Percentiles rank a stretch among this genome's conserved stretches.
phyloP scores from a whole-genome alignment of 495 filamentous ascomycete genomes.

The Lasiosphaeria miniovina region DNA sequence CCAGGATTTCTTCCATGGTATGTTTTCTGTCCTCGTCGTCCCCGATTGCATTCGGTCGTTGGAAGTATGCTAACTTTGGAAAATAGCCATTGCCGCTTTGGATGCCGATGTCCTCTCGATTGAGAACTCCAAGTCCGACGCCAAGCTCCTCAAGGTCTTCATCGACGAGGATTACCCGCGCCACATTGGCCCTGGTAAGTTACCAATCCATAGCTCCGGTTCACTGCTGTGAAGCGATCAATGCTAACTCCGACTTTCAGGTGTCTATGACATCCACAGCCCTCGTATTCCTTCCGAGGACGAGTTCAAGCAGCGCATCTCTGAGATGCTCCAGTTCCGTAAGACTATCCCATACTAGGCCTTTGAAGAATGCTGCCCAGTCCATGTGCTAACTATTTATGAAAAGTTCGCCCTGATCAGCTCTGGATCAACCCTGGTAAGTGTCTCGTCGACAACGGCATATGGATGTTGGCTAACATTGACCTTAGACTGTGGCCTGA shows the following conservation, averaged over 20 bases:
- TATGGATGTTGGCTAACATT: no score
- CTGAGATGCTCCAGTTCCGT: conserved; percentile 90
- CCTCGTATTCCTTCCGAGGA: conserved; percentile 91
- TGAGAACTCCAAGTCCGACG: conserved; percentile 99
- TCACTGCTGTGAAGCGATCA: not conserved
- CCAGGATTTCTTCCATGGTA: conserved; percentile 96
- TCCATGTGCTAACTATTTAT: conserved; percentile 7
- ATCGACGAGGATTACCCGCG: conserved; percentile 92
- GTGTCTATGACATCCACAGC: conserved; percentile 99
- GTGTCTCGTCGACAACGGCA: no score
- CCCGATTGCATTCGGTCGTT: not conserved
- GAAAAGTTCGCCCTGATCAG: conserved; percentile 62
- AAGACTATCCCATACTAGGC: not conserved
- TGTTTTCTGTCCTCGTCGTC: not conserved
- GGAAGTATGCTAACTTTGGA: not conserved
- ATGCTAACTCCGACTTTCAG: not conserved
- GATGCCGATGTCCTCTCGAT: conserved; percentile 98
- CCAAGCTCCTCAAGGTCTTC: conserved; percentile 98
- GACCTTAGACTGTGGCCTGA: conserved; percentile 75
- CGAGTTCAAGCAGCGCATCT: conserved; percentile 95
- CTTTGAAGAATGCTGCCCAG: not conserved
- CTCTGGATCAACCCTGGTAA: conserved; percentile 91
- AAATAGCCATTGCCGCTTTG: conserved; percentile 76
- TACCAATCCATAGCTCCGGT: not conserved
- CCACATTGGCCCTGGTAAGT: conserved; percentile 80